Percentiles rank a stretch among this genome's conserved stretches.
These are phyloP conservation scores for Bromus sterilis DNA, from an alignment of 176 grass and related monocot genomes.

Conservation along the genomic window DNA sequence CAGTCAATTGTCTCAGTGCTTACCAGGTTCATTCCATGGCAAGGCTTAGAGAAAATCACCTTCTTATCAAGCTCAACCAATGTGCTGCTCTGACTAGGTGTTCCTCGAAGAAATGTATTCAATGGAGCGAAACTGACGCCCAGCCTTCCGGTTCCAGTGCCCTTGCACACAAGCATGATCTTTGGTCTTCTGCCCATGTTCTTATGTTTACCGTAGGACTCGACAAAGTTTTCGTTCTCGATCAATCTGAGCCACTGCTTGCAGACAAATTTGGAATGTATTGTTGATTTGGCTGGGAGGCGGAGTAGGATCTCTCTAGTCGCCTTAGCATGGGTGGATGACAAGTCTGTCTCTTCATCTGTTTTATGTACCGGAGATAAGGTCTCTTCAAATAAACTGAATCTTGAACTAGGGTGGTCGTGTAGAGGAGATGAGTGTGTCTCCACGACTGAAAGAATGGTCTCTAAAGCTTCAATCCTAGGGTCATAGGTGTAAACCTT, in stretches of 20 bases:
- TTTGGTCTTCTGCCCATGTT: background rate
- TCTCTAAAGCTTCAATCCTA: background rate
- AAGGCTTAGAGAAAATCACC: conserved; percentile 17
- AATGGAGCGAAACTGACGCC: background rate
- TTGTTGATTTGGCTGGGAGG: background rate
- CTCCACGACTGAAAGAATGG: background rate
- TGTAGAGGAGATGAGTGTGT: background rate
- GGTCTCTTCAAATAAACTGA: background rate
- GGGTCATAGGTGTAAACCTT: background rate
- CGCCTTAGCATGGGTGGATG: background rate
- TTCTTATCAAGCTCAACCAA: background rate
- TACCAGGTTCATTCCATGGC: conserved; percentile 11
- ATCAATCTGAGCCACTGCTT: background rate
- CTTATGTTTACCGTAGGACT: background rate
- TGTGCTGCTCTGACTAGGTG: background rate
- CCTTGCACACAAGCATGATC: conserved; percentile 5
- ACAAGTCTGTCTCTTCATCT: background rate
- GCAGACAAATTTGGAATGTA: background rate
- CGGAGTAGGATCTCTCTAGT: background rate
- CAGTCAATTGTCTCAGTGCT: background rate
- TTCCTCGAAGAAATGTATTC: background rate
- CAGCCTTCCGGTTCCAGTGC: background rate
- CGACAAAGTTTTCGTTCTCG: background rate
- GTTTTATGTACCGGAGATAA: background rate
- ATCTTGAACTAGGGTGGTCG: background rate